A percentile compares a stretch with the other conserved stretches of the same genome.
Evolutionary conservation across 441 rosid species (phyloP).

Genomic region (Brassica balearica): DNA sequence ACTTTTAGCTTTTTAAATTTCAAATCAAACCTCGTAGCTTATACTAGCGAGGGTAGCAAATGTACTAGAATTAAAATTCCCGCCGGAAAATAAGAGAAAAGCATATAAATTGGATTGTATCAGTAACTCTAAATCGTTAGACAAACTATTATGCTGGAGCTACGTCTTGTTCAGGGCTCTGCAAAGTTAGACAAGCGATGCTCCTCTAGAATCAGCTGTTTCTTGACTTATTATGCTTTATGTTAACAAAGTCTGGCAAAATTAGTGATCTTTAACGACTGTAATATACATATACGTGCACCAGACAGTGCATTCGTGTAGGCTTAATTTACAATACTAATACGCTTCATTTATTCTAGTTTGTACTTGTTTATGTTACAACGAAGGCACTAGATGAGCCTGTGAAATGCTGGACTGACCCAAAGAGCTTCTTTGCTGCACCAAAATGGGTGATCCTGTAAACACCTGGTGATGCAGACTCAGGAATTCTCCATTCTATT

Average conservation of each 20-base stretch:
- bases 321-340: slow-evolving; percentile 8
- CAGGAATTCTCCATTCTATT: slow-evolving; percentile 86
- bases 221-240: too few species aligned
- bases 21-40: not conserved
- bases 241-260: too few species aligned
- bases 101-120: too few species aligned
- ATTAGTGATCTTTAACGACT: too few species aligned
- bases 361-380: slow-evolving; percentile 56
- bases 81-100: too few species aligned
- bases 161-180: too few species aligned
- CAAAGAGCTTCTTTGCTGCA: slow-evolving; percentile 76
- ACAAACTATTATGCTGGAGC: too few species aligned
- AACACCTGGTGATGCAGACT: slow-evolving; percentile 71
- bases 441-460: slow-evolving; percentile 92
- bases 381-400: slow-evolving; percentile 94
- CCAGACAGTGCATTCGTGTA: not conserved
- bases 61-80: too few species aligned
- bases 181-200: too few species aligned
- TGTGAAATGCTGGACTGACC: slow-evolving; percentile 78
- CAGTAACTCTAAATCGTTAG: too few species aligned
- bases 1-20: not conserved
- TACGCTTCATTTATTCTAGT: not conserved
- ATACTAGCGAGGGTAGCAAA: too few species aligned
- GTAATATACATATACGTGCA: not conserved
- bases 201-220: too few species aligned